These are phyloP conservation scores for Salix dunnii DNA, from an alignment of 345 rosid genomes.

Conservation along the genomic window DNA sequence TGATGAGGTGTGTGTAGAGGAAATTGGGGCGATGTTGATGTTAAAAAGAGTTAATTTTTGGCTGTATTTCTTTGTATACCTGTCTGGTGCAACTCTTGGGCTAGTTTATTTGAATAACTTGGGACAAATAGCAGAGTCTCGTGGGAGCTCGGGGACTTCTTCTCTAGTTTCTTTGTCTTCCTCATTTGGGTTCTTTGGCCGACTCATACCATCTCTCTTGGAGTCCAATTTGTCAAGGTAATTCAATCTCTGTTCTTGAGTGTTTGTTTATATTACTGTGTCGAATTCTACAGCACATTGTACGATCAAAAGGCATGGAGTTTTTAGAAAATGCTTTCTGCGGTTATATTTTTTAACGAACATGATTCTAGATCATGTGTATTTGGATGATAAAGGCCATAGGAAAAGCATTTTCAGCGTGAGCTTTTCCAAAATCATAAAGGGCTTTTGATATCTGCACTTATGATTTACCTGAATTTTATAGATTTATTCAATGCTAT, in stretches of 20 bases:
- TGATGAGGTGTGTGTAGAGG: slow-evolving; percentile 41
- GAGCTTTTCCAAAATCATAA: not conserved
- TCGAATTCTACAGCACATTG: too few species aligned
- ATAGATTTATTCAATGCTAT: not conserved
- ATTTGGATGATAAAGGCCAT: not conserved
- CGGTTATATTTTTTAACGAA: not conserved
- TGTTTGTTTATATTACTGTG: not conserved
- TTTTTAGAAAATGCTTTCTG: too few species aligned
- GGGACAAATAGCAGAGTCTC: slow-evolving; percentile 92
- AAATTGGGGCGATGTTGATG: slow-evolving; percentile 59
- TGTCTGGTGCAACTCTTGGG: slow-evolving; percentile 83
- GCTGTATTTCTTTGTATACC: slow-evolving; percentile 67
- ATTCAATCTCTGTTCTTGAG: not conserved
- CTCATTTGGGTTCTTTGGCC: slow-evolving; percentile 86
- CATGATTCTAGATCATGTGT: not conserved
- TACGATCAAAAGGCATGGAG: too few species aligned
- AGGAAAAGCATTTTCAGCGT: not conserved
- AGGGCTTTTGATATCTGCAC: not conserved
- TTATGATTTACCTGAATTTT: too few species aligned
- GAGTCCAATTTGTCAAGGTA: slow-evolving; percentile 70
- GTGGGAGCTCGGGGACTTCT: slow-evolving; percentile 41
- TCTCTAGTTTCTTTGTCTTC: slow-evolving; percentile 76
- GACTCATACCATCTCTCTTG: slow-evolving; percentile 69
- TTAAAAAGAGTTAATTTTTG: slow-evolving; percentile 60
- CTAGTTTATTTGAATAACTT: slow-evolving; percentile 74